phyloP scores from a whole-genome alignment of 495 filamentous ascomycete species.

The Hypoxylon intermedium region DNA sequence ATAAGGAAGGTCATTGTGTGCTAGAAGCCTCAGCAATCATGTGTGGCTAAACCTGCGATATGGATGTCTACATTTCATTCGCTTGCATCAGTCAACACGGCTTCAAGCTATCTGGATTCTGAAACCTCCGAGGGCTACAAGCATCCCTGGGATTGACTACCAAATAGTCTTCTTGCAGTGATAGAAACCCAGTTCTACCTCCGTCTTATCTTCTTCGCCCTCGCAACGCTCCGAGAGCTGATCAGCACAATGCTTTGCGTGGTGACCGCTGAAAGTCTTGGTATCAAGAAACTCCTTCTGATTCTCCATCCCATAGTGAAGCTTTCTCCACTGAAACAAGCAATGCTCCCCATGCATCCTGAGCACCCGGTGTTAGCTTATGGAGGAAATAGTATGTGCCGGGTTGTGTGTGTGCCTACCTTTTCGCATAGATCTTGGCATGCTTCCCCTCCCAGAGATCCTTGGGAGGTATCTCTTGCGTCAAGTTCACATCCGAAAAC shows the following conservation, averaged over 20 bases:
- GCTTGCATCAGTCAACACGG: neutral
- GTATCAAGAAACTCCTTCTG: slow-evolving; percentile 23
- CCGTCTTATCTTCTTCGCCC: slow-evolving; percentile 19
- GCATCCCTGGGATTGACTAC: neutral
- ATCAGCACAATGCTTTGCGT: slow-evolving; percentile 28
- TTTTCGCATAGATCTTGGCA: slow-evolving; percentile 17
- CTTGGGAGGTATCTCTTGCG: slow-evolving; percentile 5
- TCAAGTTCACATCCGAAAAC: slow-evolving; percentile 25
- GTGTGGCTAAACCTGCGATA: neutral
- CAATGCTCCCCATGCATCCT: slow-evolving; percentile 29
- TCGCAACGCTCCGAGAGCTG: slow-evolving; percentile 27
- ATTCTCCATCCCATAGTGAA: slow-evolving; percentile 23
- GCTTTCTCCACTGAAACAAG: slow-evolving; percentile 27
- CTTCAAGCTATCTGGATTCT: neutral
- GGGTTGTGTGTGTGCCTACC: slow-evolving; percentile 1
- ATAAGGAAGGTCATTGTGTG: slow-evolving; percentile 14
- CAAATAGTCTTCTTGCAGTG: slow-evolving; percentile 27
- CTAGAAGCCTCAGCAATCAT: neutral
- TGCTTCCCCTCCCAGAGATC: slow-evolving; percentile 29
- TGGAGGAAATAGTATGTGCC: neutral
- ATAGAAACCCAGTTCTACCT: slow-evolving; percentile 26
- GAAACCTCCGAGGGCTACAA: neutral
- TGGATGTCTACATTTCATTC: neutral
- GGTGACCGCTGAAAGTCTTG: slow-evolving; percentile 25
- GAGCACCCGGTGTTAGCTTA: slow-evolving; percentile 3